Base-by-base conservation (phyloP, 441 rosid genomes). In the Aleurites moluccanus region DNA sequence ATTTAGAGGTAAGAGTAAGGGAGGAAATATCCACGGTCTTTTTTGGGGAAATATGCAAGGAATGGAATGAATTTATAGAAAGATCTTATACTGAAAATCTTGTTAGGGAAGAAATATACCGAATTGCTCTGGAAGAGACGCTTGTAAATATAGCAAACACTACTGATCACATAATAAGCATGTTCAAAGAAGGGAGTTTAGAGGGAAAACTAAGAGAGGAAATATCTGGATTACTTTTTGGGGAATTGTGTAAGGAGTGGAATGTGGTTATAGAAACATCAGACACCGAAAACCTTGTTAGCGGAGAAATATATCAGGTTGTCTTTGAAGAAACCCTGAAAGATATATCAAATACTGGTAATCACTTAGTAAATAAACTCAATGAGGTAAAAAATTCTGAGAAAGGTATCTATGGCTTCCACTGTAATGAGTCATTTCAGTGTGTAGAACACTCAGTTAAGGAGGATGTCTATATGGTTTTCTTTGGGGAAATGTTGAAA, bases 391-490 rank as follows among this genome's bases (percentile, higher is more conserved):
- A 72, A 69, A 63, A 14, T 69, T 7, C 27, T 1, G 73, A 59
- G 8, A 60, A 69, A 52, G 28, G 50, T 49, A 45, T 35, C 8
- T 2, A 52, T 65, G 64, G 38, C 28, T 49, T 64, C 45, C 64
- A 21, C 21, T 28, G 38, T 16, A 14, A 56, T 59, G 69, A 60
- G 6, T 67, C 61, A 21, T 44, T 72, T 27, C 69, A 83, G 65
- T 67, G 67, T 70, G 72, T 72, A 50, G 83, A 84, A 66, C 59
- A 55, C 55, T 67, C 75, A 0, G 49, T 84, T 67, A 80, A 74
- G 75, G 83, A 83, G 76, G 86, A 79, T 73, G 42, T 85, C 25
- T 60, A n/a, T 50, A 71, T 16, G 80, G 81, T 80, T 75, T 75
- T 72, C 73, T 55, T 85, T 38, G 59, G 74, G 23, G 86, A 79